A percentile compares a stretch with the other conserved stretches of the same genome.
phyloP scores from a whole-genome alignment of 768 basidiomycete species.

The Hebeloma cylindrosporum region DNA sequence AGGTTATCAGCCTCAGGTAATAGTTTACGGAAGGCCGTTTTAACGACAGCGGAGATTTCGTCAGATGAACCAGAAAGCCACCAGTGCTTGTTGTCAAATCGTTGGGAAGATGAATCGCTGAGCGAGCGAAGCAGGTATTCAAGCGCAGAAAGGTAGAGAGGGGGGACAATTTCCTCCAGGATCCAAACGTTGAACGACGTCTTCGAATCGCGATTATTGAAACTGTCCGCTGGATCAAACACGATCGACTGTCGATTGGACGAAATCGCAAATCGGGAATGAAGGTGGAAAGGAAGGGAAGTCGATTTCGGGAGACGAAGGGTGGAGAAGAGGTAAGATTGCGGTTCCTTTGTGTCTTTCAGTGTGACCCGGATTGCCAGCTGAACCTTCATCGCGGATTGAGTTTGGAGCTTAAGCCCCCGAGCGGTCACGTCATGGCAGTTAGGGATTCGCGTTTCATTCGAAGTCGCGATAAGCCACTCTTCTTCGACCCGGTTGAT shows the following conservation, averaged over 20 bases:
- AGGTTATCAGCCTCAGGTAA: neutral
- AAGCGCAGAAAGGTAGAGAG: conserved; percentile 38
- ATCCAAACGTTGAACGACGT: conserved; percentile 44
- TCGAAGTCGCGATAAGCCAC: conserved; percentile 16
- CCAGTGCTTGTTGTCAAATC: conserved; percentile 1
- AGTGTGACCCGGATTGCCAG: conserved; percentile 9
- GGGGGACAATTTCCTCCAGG: conserved; percentile 33
- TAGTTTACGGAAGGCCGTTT: conserved; percentile 20
- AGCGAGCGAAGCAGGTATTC: conserved; percentile 19
- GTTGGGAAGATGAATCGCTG: too few species aligned
- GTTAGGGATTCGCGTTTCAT: conserved; percentile 2
- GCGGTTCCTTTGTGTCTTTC: neutral
- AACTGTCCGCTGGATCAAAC: conserved; percentile 33
- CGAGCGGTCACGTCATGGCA: conserved; percentile 8
- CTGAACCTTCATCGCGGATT: conserved; percentile 10
- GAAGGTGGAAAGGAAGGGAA: conserved; percentile 43
- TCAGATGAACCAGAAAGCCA: conserved; percentile 15
- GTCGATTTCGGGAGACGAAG: conserved; percentile 40
- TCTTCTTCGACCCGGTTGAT: conserved; percentile 1
- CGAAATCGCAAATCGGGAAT: conserved; percentile 45
- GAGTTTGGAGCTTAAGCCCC: conserved; percentile 9
- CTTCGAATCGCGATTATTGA: conserved; percentile 20
- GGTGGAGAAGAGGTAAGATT: conserved; percentile 37
- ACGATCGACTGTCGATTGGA: conserved; percentile 42
- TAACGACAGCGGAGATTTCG: conserved; percentile 10